A percentile compares a stretch with the other conserved stretches of the same genome.
Evolutionary conservation across 2,329 filamentous ascomycete genomes (phyloP).

Genomic region (Cordyceps pruinosa): DNA sequence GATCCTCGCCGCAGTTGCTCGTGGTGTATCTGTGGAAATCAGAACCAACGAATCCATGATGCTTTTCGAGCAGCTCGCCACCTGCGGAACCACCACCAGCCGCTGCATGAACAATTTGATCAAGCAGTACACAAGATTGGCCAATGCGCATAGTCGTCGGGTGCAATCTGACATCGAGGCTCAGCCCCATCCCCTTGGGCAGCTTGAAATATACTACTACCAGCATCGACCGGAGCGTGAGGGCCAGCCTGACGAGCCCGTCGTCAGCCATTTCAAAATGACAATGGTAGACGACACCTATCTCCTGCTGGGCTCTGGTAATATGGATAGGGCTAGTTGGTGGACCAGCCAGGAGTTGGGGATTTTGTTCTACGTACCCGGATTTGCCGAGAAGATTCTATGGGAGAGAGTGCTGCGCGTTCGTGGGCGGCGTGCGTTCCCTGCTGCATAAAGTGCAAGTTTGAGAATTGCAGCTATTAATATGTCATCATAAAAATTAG

Average conservation of each 20-base stretch:
- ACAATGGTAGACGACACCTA: constrained; percentile 63
- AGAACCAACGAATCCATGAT: constrained; percentile 65
- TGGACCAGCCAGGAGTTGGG: constrained; percentile 81
- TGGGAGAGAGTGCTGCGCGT: constrained; percentile 34
- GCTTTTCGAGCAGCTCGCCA: constrained; percentile 74
- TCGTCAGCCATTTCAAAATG: constrained; percentile 72
- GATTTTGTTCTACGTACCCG: constrained; percentile 47
- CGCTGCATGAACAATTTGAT: constrained; percentile 55
- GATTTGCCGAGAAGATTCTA: constrained; percentile 27
- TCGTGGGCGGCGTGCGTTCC: constrained; percentile 20
- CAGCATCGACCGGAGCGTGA: constrained; percentile 28
- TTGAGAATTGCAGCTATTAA: neutral
- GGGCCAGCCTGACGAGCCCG: constrained; percentile 46
- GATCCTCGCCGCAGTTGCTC: constrained; percentile 51
- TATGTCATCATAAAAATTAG: neutral
- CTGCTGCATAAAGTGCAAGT: neutral
- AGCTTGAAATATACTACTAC: constrained; percentile 54
- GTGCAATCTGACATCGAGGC: constrained; percentile 36
- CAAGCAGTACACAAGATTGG: constrained; percentile 40
- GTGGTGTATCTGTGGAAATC: constrained; percentile 62
- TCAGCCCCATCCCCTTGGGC: constrained; percentile 36
- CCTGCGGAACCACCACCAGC: constrained; percentile 66
- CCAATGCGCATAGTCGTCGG: constrained; percentile 15
- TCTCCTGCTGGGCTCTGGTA: constrained; percentile 69
- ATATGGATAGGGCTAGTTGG: constrained; percentile 81